Percentiles rank a stretch among this genome's conserved stretches.
Conservation (phyloP, 2,329 filamentous ascomycete genomes). For the Apiospora marii region DNA sequence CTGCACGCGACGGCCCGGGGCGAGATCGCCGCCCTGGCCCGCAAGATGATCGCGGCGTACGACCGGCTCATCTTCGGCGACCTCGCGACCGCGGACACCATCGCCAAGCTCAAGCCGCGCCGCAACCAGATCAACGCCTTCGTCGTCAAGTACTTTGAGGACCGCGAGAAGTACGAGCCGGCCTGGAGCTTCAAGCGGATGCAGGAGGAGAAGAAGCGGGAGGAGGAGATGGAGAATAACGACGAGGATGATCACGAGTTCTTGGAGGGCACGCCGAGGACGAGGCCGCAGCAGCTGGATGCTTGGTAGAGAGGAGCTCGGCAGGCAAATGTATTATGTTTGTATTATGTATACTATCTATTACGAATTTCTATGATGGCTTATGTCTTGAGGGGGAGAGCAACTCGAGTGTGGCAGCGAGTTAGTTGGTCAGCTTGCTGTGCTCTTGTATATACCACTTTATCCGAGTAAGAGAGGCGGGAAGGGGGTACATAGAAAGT, state of each 20-base stretch:
- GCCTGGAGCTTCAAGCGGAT: constrained; percentile 22
- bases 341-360: background rate
- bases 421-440: background rate
- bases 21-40: constrained; percentile 38
- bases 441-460: background rate
- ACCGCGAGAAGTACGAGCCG: constrained; percentile 31
- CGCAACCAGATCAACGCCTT: constrained; percentile 37
- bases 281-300: background rate
- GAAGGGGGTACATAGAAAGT: background rate
- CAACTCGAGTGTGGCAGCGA: background rate
- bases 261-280: background rate
- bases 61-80: constrained; percentile 36
- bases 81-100: constrained; percentile 28
- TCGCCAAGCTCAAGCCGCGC: constrained; percentile 31
- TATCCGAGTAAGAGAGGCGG: background rate
- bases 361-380: background rate
- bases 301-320: background rate
- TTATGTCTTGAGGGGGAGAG: background rate
- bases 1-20: constrained; percentile 20
- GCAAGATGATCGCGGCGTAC: constrained; percentile 41
- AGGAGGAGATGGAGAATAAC: background rate
- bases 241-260: constrained; percentile 7
- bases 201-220: background rate
- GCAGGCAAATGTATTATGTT: background rate
- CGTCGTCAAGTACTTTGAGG: constrained; percentile 37